Conservation (phyloP, 495 filamentous ascomycete genomes). For the Tuber aestivum region DNA sequence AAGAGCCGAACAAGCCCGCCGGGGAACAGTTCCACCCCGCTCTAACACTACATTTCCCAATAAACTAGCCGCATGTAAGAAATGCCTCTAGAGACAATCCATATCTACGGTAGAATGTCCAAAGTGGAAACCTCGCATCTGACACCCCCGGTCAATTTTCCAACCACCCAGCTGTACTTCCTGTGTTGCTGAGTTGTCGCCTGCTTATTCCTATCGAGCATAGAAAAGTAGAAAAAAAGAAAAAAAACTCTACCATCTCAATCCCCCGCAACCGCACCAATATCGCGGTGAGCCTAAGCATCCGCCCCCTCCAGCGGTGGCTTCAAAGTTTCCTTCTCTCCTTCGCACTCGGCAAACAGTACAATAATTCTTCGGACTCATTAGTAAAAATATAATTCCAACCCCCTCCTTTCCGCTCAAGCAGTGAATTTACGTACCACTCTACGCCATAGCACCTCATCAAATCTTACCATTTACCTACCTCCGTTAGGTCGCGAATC, state of each 20-base stretch:
- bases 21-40: constrained; percentile 68
- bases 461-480: too few relatives aligned
- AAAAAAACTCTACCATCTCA: constrained; percentile 56
- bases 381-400: too few relatives aligned
- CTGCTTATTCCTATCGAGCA: constrained; percentile 5
- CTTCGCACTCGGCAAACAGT: constrained; percentile 82
- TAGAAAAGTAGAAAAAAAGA: too few relatives aligned
- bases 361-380: too few relatives aligned
- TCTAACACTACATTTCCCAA: constrained; percentile 31
- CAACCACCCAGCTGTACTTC: constrained; percentile 69
- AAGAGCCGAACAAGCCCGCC: constrained; percentile 89
- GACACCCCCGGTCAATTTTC: constrained; percentile 89
- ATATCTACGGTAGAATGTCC: constrained; percentile 84
- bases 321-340: constrained; percentile 88
- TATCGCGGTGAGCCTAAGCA: constrained; percentile 78
- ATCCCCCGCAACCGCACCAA: constrained; percentile 66
- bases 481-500: too few relatives aligned
- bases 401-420: too few relatives aligned
- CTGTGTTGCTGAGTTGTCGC: neutral
- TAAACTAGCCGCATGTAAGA: constrained; percentile 59
- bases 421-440: too few relatives aligned
- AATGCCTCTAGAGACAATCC: constrained; percentile 81
- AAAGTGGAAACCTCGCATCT: constrained; percentile 71
- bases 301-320: constrained; percentile 92
- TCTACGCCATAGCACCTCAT: too few relatives aligned